A percentile compares a stretch with the other conserved stretches of the same genome.
phyloP scores from a whole-genome alignment of 441 rosid species.

The Erodium texanum region DNA sequence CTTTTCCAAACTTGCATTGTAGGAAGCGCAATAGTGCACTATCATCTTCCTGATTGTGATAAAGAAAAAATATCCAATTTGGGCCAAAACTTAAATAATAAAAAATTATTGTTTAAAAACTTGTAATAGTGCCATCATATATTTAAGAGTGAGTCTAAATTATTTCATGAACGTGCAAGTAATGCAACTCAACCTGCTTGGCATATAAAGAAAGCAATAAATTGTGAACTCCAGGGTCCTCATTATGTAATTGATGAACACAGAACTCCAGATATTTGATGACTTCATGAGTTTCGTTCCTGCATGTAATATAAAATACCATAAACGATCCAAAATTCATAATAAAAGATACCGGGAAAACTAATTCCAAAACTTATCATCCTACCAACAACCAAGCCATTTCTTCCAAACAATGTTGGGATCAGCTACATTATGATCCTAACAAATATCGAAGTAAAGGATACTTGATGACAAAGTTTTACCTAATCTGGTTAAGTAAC shows the following conservation, averaged over 20 bases:
- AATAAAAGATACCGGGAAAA: conserved; percentile 2
- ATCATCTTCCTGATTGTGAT: conserved; percentile 71
- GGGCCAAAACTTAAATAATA: background rate
- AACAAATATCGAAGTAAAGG: background rate
- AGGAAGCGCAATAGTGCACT: conserved; percentile 85
- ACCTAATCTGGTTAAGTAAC: conserved; percentile 1
- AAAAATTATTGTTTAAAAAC: no score
- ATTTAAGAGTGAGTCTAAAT: background rate
- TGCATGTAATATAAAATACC: conserved; percentile 28
- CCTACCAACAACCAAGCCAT: no score
- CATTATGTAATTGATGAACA: conserved; percentile 80
- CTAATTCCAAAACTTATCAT: conserved; percentile 3
- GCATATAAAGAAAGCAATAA: conserved; percentile 93
- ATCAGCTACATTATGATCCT: background rate
- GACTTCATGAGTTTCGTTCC: conserved; percentile 99
- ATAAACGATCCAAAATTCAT: conserved; percentile 9
- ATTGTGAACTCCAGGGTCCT: conserved; percentile 98
- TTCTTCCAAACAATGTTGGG: no score
- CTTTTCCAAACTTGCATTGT: conserved; percentile 97
- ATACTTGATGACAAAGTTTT: background rate
- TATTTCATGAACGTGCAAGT: conserved; percentile 1
- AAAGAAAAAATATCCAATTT: conserved; percentile 10
- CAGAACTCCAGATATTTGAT: conserved; percentile 93
- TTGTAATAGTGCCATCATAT: background rate
- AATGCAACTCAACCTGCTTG: conserved; percentile 62